Conservation (phyloP, 495 filamentous ascomycete species). For the Hyaloscypha bicolor region DNA sequence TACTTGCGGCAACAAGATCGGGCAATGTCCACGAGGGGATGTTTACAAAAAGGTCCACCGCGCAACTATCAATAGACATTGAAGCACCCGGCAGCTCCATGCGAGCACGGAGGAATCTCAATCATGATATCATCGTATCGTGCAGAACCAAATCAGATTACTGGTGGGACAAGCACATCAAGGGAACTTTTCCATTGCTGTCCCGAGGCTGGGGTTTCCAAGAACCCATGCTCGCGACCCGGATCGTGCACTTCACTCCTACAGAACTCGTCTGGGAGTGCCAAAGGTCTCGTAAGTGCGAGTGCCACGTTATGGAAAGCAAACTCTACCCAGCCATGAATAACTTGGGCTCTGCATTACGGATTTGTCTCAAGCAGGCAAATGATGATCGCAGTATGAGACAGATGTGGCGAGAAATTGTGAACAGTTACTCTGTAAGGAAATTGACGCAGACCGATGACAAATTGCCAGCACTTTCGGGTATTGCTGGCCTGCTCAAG, state of each 20-base stretch:
- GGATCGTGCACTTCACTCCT: slow-evolving; percentile 27
- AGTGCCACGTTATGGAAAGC: slow-evolving; percentile 15
- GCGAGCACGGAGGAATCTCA: slow-evolving; percentile 7
- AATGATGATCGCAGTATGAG: slow-evolving; percentile 6
- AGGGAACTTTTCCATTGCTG: slow-evolving; percentile 8
- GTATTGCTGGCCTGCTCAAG: slow-evolving; percentile 6
- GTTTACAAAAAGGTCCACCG: not conserved
- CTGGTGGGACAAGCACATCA: slow-evolving; percentile 15
- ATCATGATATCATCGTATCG: slow-evolving; percentile 18
- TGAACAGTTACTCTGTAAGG: slow-evolving; percentile 31
- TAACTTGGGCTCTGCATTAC: slow-evolving; percentile 4
- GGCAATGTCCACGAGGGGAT: slow-evolving; percentile 20
- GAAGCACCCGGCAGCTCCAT: not conserved
- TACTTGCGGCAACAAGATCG: slow-evolving; percentile 24
- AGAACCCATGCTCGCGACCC: slow-evolving; percentile 27
- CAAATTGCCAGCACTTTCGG: slow-evolving; percentile 16
- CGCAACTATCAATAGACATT: slow-evolving; percentile 3
- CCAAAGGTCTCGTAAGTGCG: not conserved
- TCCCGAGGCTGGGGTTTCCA: slow-evolving; percentile 31
- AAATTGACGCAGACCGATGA: slow-evolving; percentile 4
- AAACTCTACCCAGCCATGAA: slow-evolving; percentile 6
- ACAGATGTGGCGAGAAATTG: slow-evolving; percentile 37
- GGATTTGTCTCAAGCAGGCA: not conserved
- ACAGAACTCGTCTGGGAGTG: slow-evolving; percentile 32
- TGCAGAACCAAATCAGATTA: slow-evolving; percentile 14